These are phyloP conservation scores for Boletus semigastroideus DNA, from an alignment of 1,284 basidiomycete species.

Conservation along the genomic window DNA sequence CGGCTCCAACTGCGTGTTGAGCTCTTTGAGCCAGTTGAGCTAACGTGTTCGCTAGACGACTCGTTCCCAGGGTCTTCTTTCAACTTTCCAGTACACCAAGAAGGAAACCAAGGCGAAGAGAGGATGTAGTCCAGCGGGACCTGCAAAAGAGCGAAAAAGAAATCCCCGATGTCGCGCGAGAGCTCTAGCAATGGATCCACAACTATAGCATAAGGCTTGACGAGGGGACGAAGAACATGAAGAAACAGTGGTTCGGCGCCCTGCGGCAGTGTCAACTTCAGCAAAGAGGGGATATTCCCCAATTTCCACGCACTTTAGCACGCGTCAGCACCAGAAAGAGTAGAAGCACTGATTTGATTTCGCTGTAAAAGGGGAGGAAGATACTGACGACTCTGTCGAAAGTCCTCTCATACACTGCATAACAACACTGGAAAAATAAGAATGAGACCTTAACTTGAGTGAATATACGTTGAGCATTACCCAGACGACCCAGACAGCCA, in stretches of 20 bases:
- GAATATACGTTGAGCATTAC: conserved; percentile 41
- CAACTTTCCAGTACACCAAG: conserved; percentile 12
- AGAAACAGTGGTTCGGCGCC: conserved; percentile 78
- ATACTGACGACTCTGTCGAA: conserved; percentile 62
- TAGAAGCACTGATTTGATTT: conserved; percentile 68
- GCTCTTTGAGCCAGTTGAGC: conserved; percentile 3
- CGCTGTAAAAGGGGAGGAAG: conserved; percentile 76
- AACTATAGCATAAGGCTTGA: conserved; percentile 65
- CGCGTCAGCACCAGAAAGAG: conserved; percentile 74
- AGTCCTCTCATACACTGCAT: conserved; percentile 61
- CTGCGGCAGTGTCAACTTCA: conserved; percentile 38
- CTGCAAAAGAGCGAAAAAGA: conserved; percentile 54
- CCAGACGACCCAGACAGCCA: conserved; percentile 83
- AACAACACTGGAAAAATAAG: conserved; percentile 51
- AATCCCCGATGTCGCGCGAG: conserved; percentile 59
- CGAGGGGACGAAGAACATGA: conserved; percentile 66
- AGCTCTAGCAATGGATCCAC: conserved; percentile 62
- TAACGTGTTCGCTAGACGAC: conserved; percentile 4
- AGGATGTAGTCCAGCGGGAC: conserved; percentile 51
- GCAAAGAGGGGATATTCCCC: background rate
- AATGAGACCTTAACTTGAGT: conserved; percentile 17
- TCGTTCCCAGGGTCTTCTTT: conserved; percentile 13
- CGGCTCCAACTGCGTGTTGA: conserved; percentile 6
- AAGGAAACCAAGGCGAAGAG: conserved; percentile 42
- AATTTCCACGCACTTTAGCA: conserved; percentile 56